These are phyloP conservation scores for Geosmithia morbida DNA, from an alignment of 2,329 filamentous ascomycete species.

Conservation along the genomic window DNA sequence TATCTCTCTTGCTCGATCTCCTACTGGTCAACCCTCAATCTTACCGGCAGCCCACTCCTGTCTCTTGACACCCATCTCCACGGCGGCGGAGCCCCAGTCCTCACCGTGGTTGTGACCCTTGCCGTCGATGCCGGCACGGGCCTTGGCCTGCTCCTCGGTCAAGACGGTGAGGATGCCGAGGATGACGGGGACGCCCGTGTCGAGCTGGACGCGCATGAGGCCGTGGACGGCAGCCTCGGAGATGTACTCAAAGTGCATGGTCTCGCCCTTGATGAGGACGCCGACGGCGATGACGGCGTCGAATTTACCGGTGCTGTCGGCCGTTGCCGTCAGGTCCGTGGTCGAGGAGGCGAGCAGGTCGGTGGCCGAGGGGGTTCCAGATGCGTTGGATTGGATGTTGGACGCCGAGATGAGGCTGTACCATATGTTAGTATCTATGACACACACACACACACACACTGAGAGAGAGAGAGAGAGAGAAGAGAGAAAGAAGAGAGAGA, in stretches of 20 bases:
- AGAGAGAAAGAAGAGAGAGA: too few species aligned
- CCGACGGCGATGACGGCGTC: conserved; percentile 93
- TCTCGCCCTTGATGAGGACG: conserved; percentile 95
- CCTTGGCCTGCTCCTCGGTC: conserved; percentile 73
- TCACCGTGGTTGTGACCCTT: conserved; percentile 81
- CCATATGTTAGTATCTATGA: not conserved
- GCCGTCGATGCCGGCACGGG: conserved; percentile 60
- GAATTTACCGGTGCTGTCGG: conserved; percentile 45
- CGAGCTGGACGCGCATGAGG: conserved; percentile 86
- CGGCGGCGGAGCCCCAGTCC: conserved; percentile 89
- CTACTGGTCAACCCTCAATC: conserved; percentile 34
- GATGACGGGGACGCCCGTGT: conserved; percentile 76
- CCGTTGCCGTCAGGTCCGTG: conserved; percentile 46
- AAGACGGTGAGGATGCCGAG: conserved; percentile 88
- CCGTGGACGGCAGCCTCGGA: conserved; percentile 80
- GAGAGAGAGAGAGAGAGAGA: too few species aligned
- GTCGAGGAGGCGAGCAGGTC: conserved; percentile 61
- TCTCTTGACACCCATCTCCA: conserved; percentile 85
- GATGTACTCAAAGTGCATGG: conserved; percentile 99
- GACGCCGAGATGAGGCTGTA: conserved; percentile 68
- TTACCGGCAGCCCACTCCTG: conserved; percentile 67
- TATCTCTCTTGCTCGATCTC: too few species aligned
- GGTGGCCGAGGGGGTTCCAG: conserved; percentile 49
- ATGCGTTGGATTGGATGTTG: conserved; percentile 62
- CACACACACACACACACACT: too few species aligned